A percentile compares a stretch with the other conserved stretches of the same genome.
Conservation (phyloP, 352 stramenopile species). For the Lagenidium giganteum region DNA sequence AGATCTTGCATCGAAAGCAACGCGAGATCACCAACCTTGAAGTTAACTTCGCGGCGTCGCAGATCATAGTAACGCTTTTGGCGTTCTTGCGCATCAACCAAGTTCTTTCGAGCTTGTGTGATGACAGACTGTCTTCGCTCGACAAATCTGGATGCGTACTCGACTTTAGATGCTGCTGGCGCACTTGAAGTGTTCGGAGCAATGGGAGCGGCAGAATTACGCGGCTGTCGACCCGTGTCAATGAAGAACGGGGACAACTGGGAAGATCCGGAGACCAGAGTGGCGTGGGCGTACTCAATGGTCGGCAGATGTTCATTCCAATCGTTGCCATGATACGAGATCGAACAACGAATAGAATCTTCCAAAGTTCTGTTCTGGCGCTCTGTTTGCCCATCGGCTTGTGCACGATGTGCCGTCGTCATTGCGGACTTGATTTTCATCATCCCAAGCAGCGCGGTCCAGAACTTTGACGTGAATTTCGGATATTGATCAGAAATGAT, state of each 20-base stretch:
- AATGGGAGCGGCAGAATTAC: background rate
- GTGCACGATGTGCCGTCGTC: constrained; percentile 5
- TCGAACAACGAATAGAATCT: constrained; percentile 14
- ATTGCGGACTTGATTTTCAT: constrained; percentile 9
- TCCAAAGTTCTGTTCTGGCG: constrained; percentile 6
- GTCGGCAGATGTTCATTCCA: constrained; percentile 14
- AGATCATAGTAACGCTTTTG: constrained; percentile 14
- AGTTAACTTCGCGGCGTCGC: background rate
- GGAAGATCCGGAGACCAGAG: constrained; percentile 6
- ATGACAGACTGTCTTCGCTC: constrained; percentile 7
- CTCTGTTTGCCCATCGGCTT: constrained; percentile 17
- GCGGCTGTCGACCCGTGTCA: constrained; percentile 9
- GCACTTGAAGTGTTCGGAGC: too few species aligned
- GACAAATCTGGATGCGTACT: too few species aligned
- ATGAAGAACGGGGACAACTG: constrained; percentile 19
- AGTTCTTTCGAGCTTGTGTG: background rate
- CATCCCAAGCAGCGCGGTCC: constrained; percentile 9
- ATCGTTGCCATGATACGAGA: constrained; percentile 13
- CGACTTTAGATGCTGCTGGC: too few species aligned
- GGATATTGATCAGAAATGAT: constrained; percentile 16
- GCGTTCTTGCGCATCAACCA: constrained; percentile 1
- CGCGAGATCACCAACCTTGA: constrained; percentile 4
- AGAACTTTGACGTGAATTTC: constrained; percentile 21
- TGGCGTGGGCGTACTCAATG: constrained; percentile 20
- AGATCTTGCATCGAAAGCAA: constrained; percentile 10